phyloP scores from a whole-genome alignment of 495 filamentous ascomycete species.

The Opeltia flavorubescens region DNA sequence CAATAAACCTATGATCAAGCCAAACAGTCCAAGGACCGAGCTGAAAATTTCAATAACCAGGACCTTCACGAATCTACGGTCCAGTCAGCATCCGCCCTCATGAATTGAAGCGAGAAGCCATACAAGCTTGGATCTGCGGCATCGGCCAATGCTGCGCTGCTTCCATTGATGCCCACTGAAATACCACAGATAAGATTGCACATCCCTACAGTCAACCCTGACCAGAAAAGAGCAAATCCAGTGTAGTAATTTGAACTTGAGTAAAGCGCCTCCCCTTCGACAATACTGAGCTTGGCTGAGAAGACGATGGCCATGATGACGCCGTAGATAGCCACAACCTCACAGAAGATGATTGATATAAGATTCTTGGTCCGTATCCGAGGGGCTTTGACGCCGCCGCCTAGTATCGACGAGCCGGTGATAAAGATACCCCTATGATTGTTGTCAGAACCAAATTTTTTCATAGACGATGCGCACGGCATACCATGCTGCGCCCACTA shows the following conservation, averaged over 20 bases:
- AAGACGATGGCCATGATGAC: constrained; percentile 98
- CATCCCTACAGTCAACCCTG: constrained; percentile 79
- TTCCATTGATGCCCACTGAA: constrained; percentile 94
- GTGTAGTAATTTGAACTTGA: constrained; percentile 72
- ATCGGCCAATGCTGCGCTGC: constrained; percentile 89
- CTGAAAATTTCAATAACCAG: constrained; percentile 99
- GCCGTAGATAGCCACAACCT: constrained; percentile 99
- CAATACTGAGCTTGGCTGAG: constrained; percentile 61
- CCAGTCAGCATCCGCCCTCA: constrained; percentile 14
- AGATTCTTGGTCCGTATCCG: constrained; percentile 98
- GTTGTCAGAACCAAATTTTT: too few relatives aligned
- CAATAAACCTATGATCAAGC: constrained; percentile 85
- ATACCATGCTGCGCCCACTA: constrained; percentile 96
- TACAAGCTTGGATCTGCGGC: constrained; percentile 85
- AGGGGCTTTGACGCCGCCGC: constrained; percentile 88
- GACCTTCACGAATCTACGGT: constrained; percentile 91
- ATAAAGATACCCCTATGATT: constrained; percentile 90
- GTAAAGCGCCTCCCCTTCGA: constrained; percentile 38
- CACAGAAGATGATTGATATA: constrained; percentile 99
- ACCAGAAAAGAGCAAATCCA: constrained; percentile 95
- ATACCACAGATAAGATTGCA: constrained; percentile 96
- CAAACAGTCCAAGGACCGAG: constrained; percentile 94
- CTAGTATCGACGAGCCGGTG: constrained; percentile 95
- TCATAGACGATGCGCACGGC: constrained; percentile 14
- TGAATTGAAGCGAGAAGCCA: constrained; percentile 19